phyloP scores from a whole-genome alignment of 768 basidiomycete genomes.

The Hericium rajendrae region DNA sequence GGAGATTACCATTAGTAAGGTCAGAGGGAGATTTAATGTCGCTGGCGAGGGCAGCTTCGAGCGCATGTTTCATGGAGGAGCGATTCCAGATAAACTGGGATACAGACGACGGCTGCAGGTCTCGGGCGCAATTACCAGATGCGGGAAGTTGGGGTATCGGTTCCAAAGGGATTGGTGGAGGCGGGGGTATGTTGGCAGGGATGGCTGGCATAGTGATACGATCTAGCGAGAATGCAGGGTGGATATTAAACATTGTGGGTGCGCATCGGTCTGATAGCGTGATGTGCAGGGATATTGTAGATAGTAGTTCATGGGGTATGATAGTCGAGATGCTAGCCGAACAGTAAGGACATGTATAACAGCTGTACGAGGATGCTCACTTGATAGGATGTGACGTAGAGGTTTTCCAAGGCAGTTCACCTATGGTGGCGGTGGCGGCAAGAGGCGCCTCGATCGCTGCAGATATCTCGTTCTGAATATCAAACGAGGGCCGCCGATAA shows the following conservation, averaged over 20 bases:
- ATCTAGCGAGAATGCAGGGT: constrained; percentile 34
- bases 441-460: constrained; percentile 18
- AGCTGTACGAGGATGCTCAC: not conserved
- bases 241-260: constrained; percentile 38
- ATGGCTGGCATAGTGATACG: constrained; percentile 22
- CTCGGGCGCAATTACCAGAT: not conserved
- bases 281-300: constrained; percentile 39
- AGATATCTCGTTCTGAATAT: constrained; percentile 18
- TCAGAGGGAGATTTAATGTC: constrained; percentile 5
- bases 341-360: not conserved
- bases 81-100: constrained; percentile 14
- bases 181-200: constrained; percentile 14
- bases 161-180: constrained; percentile 2
- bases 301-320: constrained; percentile 48
- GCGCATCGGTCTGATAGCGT: constrained; percentile 24
- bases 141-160: not conserved
- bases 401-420: constrained; percentile 10
- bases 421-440: constrained; percentile 6
- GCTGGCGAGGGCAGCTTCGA: constrained; percentile 12
- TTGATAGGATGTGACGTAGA: constrained; percentile 14
- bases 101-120: constrained; percentile 5
- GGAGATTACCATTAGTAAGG: no score
- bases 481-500: constrained; percentile 2
- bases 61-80: constrained; percentile 12
- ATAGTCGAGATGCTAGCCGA: constrained; percentile 47